Conservation (phyloP, 306 rosid genomes). For the Castanea sativa region DNA sequence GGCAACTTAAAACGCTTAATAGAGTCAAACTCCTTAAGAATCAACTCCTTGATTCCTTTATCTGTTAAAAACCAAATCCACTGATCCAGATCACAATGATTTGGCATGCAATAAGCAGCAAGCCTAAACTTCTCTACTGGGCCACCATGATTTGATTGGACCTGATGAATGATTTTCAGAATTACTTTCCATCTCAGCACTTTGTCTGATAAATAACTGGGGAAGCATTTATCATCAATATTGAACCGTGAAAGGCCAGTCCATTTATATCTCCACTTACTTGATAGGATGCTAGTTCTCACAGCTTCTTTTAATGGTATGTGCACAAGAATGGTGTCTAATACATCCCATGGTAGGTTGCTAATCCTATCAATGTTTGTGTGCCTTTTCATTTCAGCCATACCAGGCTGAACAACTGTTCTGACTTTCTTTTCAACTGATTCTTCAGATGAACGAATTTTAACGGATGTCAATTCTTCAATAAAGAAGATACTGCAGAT, state of each 20-base stretch:
- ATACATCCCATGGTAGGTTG: conserved; percentile 28
- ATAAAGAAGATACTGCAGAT: background rate
- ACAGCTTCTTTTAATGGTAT: conserved; percentile 25
- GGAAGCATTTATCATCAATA: conserved; percentile 22
- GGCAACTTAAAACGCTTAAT: conserved; percentile 16
- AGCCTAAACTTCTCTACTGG: conserved; percentile 28
- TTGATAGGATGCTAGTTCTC: conserved; percentile 29
- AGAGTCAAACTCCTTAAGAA: conserved; percentile 12
- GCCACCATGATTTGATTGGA: conserved; percentile 11
- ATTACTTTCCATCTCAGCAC: conserved; percentile 22
- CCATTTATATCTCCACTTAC: conserved; percentile 27
- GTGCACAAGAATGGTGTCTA: conserved; percentile 17
- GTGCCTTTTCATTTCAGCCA: background rate
- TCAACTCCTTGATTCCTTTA: conserved; percentile 25
- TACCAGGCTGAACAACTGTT: background rate
- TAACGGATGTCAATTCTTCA: background rate
- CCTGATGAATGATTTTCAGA: conserved; percentile 11
- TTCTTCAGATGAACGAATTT: background rate
- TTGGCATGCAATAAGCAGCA: conserved; percentile 21
- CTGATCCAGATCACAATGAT: conserved; percentile 13
- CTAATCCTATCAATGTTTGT: conserved; percentile 14
- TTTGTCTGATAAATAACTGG: conserved; percentile 5
- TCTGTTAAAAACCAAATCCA: conserved; percentile 21
- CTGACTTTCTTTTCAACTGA: background rate
- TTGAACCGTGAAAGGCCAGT: conserved; percentile 23